Base-by-base conservation (phyloP, 1,139 yeast genomes). In the Candida dubliniensis region DNA sequence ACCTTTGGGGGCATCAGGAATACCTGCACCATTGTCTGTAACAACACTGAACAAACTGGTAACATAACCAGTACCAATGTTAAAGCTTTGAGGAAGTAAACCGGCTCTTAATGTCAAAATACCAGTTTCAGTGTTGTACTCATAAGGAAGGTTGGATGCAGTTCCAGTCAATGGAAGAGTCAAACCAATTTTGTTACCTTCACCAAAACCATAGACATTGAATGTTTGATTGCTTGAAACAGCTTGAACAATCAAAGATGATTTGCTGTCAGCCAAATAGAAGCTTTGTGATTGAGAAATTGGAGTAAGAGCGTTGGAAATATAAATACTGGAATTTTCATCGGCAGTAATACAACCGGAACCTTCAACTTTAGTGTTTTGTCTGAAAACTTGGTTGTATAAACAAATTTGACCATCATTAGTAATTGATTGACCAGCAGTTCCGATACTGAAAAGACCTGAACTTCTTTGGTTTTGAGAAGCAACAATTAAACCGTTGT, bases 151-250 rank as follows among this genome's bases (percentile, higher is more conserved):
- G 50, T 12, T 8, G 23, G 23, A 5, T 4, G 38, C 10, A 7
- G 27, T 13, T 9, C 12, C 34, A 18, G 8, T 9, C 13, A 32
- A 30, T 13, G 62, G 48, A 14, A 53, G 42, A 44, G 50, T 52
- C 29, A 63, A 41, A 34, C 64, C 63, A 42, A 65, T 55, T n/a
- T 51, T 46, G 41, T 63, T 66, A 9, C 64, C 64, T 42, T 52
- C 51, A 40, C 71, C 71, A 47, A 58, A 66, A n/a, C 69, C 69
- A 15, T 54, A 55, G 38, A 66, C 65, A 5, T 46, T 52, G 50
- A 53, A 60, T 8, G 63, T 54, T 40, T 53, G 61, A 7, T 52
- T 27, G 10, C 30, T 29, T 5, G 12, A 11, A 6, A 7, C 14
- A n/a, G 38, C 38, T 15, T 35, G 25, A 11, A 55, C 55, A 27